These are phyloP conservation scores for Avena sativa DNA, from an alignment of 176 grass and related monocot genomes.

Conservation along the genomic window DNA sequence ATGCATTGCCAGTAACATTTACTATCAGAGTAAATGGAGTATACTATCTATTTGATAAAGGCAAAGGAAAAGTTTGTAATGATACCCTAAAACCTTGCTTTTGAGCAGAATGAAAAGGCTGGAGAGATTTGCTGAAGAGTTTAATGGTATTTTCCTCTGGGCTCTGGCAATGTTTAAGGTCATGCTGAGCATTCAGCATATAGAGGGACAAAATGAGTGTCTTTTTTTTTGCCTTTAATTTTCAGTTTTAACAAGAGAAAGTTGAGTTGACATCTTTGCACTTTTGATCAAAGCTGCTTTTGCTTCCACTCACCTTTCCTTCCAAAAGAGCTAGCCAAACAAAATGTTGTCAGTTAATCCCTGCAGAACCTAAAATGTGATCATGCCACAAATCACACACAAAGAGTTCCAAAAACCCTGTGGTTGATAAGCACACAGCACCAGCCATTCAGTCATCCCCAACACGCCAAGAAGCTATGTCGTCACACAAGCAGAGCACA, in stretches of 20 bases:
- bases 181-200: background rate
- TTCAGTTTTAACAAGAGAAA: constrained; percentile 19
- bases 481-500: background rate
- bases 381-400: constrained; percentile 31
- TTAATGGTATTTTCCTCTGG: background rate
- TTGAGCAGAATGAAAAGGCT: constrained; percentile 18
- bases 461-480: constrained; percentile 14
- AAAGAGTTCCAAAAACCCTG: constrained; percentile 23
- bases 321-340: background rate
- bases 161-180: background rate
- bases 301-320: background rate
- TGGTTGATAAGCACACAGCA: constrained; percentile 29
- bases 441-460: background rate
- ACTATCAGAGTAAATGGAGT: background rate
- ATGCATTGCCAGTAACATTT: background rate
- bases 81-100: background rate
- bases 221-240: background rate
- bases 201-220: background rate
- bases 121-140: constrained; percentile 7
- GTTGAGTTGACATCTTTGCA: background rate
- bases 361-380: constrained; percentile 31
- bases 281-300: constrained; percentile 40
- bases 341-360: constrained; percentile 21
- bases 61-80: background rate
- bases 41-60: background rate